Conservation (phyloP, 768 basidiomycete genomes). For the Lactarius evosmus region DNA sequence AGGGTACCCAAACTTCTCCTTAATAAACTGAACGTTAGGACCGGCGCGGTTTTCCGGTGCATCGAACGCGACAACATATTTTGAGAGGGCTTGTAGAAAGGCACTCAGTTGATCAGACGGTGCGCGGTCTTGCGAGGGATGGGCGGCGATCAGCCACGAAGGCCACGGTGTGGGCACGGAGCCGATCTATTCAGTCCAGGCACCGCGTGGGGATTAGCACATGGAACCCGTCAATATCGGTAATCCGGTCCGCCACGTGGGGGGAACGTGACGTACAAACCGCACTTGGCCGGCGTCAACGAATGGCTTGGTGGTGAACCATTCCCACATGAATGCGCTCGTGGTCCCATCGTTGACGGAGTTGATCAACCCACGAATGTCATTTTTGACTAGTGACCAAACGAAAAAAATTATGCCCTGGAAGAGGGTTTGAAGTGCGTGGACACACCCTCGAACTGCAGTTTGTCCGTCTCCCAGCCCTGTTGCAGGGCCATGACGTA, state of each 20-base stretch:
- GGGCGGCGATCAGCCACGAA: slow-evolving; percentile 92
- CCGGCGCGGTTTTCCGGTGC: slow-evolving; percentile 52
- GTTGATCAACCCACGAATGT: slow-evolving; percentile 75
- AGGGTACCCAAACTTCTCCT: slow-evolving; percentile 73
- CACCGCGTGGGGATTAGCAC: neutral
- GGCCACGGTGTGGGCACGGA: slow-evolving; percentile 94
- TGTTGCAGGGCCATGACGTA: slow-evolving; percentile 90
- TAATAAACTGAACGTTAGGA: slow-evolving; percentile 71
- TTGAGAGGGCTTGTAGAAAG: slow-evolving; percentile 65
- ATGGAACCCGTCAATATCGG: neutral
- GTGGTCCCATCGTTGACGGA: slow-evolving; percentile 88
- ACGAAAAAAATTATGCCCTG: neutral
- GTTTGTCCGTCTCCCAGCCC: slow-evolving; percentile 62
- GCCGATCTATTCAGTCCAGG: slow-evolving; percentile 53
- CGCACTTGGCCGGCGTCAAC: slow-evolving; percentile 74
- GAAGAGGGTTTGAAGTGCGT: neutral
- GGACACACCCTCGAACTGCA: slow-evolving; percentile 67
- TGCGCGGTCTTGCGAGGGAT: slow-evolving; percentile 59
- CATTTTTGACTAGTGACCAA: slow-evolving; percentile 60
- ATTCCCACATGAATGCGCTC: slow-evolving; percentile 93
- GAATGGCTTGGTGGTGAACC: slow-evolving; percentile 85
- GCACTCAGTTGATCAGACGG: slow-evolving; percentile 44
- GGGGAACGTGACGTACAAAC: slow-evolving; percentile 56
- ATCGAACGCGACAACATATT: slow-evolving; percentile 65
- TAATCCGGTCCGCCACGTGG: slow-evolving; percentile 8